Evolutionary conservation across 768 basidiomycete genomes (phyloP), one percentile per base, ranked within the genome.

Genomic region (Kwoniella dejecticola): DNA sequence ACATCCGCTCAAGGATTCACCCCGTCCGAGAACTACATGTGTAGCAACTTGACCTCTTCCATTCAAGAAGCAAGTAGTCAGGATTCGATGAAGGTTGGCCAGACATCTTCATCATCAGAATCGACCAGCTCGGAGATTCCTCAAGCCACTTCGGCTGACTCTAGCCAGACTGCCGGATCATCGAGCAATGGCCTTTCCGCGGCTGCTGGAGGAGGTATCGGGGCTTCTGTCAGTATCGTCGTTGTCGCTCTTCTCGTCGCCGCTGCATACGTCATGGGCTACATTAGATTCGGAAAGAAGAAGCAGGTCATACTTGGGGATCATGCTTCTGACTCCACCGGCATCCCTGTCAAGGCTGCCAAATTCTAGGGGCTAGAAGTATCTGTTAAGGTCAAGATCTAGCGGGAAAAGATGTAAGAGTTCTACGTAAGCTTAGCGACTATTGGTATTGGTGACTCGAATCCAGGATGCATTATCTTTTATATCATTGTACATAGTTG

Each of bases 191-290:
- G 48, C 19, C 17, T 78, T 6, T 63, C 68, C 1, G 71, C 70
- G 8, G 67, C 64, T 23, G 73, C 73, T 1, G 75, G 75, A 52
- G 71, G 75, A 30, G 77, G 71, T 23, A 76, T 78, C 24, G 59
- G 64, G 2, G 74, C 74, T 7, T 71, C 60, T 24, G 75, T 70
- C 6, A 72, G 71, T 26, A 65, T 72, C 7, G 68, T 70, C 23
- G 69, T 74, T 1, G 49, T 78, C 3, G 65, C 57, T 24, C 0
- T 38, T 17, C 3, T 60, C 31, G 42, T 38, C 19, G 42, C 30
- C 15, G 41, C 21, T 27, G 59, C 59, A 6, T 60, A 60, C 42
- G 27, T 45, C 4, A 41, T 30, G 0, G 50, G 59, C 17, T 60
- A 45, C 12, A 19, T 60, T 24, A 45, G 42, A 19, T 60, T 60